Evolutionary conservation across 192 early-diverging fungal genomes (phyloP).

Genomic region (Phlyctochytrium planicorne): DNA sequence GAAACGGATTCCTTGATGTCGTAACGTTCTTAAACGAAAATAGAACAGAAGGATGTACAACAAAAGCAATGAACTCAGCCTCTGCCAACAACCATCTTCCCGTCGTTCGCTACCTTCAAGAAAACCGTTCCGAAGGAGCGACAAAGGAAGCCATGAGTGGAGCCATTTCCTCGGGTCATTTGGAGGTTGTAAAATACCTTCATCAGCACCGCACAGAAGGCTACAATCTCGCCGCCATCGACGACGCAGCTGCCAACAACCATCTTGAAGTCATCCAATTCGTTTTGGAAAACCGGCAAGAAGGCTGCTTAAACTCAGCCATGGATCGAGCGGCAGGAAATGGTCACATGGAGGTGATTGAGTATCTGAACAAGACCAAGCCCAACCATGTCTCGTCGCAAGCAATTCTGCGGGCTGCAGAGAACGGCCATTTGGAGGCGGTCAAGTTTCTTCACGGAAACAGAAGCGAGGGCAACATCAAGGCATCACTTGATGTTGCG

Average conservation of each 20-base stretch:
- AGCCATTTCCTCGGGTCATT: too few relatives aligned
- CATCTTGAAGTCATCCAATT: constrained; percentile 5
- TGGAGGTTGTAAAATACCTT: too few relatives aligned
- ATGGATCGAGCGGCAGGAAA: neutral
- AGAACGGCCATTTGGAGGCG: neutral
- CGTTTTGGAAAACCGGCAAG: neutral
- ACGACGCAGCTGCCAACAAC: constrained; percentile 2
- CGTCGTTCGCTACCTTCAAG: too few relatives aligned
- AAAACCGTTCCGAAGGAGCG: too few relatives aligned
- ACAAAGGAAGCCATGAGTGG: too few relatives aligned
- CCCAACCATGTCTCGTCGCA: neutral
- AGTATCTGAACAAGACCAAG: neutral
- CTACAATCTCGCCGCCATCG: neutral
- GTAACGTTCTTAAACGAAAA: too few relatives aligned
- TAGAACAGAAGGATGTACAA: too few relatives aligned
- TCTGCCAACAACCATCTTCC: too few relatives aligned
- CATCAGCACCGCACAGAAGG: too few relatives aligned
- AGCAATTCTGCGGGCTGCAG: neutral
- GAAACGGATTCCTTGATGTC: too few relatives aligned
- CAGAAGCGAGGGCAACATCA: neutral
- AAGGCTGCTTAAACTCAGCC: too few relatives aligned
- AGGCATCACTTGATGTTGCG: neutral
- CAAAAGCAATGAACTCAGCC: too few relatives aligned
- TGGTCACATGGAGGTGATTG: neutral
- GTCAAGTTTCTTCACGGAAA: neutral